Evolutionary conservation across 371 early-diverging fungal species (phyloP).

Genomic region (Sanchytrium tribonematis): DNA sequence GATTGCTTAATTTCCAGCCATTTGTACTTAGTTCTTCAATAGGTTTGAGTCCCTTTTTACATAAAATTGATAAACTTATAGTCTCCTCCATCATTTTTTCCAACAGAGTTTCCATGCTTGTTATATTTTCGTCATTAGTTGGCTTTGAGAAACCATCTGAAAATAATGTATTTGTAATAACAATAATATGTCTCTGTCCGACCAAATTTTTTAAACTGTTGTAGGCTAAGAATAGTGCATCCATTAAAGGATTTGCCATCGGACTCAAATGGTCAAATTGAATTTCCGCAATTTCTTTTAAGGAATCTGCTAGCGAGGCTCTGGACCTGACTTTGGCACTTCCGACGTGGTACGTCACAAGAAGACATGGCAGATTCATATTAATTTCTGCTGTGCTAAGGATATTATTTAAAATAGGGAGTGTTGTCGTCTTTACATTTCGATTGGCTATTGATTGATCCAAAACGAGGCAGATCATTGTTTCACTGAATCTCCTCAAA

Average conservation of each 20-base stretch:
- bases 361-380: neutral
- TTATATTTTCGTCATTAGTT: neutral
- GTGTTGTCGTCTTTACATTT: neutral
- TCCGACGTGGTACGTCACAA: neutral
- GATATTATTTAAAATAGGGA: neutral
- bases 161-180: neutral
- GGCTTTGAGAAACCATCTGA: neutral
- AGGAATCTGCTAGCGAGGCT: neutral
- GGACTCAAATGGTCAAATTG: neutral
- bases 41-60: neutral
- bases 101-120: neutral
- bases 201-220: neutral
- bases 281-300: neutral
- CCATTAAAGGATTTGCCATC: neutral
- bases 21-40: neutral
- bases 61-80: neutral
- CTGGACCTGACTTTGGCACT: neutral
- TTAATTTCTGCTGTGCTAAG: neutral
- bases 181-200: neutral
- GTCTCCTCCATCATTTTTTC: neutral
- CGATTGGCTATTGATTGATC: neutral
- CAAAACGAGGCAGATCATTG: neutral
- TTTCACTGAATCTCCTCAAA: no score
- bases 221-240: neutral
- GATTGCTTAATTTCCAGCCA: neutral